phyloP scores from a whole-genome alignment of 2,329 filamentous ascomycete species.

The Septoria linicola region DNA sequence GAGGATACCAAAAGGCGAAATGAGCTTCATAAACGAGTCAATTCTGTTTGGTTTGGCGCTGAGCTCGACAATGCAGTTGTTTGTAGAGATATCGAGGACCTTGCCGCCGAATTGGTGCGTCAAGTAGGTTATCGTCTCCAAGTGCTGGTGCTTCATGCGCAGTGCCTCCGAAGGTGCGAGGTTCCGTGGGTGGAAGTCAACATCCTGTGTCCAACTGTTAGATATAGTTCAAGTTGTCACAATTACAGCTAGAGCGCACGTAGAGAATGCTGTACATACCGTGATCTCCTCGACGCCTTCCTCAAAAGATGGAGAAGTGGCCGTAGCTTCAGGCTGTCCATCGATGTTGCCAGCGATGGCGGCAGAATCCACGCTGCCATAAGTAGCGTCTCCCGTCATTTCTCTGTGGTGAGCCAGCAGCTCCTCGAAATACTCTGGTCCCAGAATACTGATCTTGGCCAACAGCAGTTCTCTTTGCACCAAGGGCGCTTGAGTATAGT shows the following conservation, averaged over 20 bases:
- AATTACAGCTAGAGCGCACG: too few relatives aligned
- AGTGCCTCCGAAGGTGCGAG: slow-evolving; percentile 84
- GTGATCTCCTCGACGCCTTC: slow-evolving; percentile 13
- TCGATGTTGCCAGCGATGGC: slow-evolving; percentile 31
- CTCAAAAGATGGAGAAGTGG: slow-evolving; percentile 10
- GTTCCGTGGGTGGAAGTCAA: slow-evolving; percentile 85
- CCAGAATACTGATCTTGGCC: slow-evolving; percentile 94
- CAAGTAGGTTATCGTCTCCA: slow-evolving; percentile 93
- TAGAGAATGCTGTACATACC: too few relatives aligned
- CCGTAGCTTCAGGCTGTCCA: slow-evolving; percentile 17
- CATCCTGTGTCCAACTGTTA: slow-evolving; percentile 26
- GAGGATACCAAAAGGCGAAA: slow-evolving; percentile 90
- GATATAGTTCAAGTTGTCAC: neutral
- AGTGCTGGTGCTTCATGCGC: slow-evolving; percentile 94
- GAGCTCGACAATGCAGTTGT: slow-evolving; percentile 96
- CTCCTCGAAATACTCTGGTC: slow-evolving; percentile 98
- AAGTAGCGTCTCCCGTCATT: slow-evolving; percentile 56
- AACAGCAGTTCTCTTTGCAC: slow-evolving; percentile 94
- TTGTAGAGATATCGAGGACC: slow-evolving; percentile 95
- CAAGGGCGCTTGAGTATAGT: slow-evolving; percentile 88
- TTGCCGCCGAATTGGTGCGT: slow-evolving; percentile 98
- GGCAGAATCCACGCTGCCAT: slow-evolving; percentile 27
- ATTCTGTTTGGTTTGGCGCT: slow-evolving; percentile 92
- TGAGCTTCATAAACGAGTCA: slow-evolving; percentile 95
- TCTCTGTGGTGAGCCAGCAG: slow-evolving; percentile 92